phyloP scores from a whole-genome alignment of 768 basidiomycete genomes.

The Pleurotus djamor region DNA sequence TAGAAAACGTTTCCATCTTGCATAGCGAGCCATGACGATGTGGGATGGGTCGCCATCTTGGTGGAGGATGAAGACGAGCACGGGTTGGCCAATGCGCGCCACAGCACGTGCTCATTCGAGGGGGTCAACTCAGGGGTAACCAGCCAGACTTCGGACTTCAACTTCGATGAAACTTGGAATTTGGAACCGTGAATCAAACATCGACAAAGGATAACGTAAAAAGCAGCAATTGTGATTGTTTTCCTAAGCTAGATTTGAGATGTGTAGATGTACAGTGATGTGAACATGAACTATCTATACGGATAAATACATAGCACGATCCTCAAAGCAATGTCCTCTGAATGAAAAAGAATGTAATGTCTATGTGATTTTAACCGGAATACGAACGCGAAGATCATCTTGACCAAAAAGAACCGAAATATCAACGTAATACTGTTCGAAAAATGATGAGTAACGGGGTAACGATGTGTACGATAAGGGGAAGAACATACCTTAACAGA shows the following conservation, averaged over 20 bases:
- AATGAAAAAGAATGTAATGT: slow-evolving; percentile 2
- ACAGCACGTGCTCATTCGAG: no score
- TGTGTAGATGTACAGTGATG: slow-evolving; percentile 5
- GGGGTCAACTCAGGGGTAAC: no score
- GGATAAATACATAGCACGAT: slow-evolving; percentile 6
- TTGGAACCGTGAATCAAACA: no score
- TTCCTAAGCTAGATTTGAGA: neutral
- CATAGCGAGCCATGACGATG: slow-evolving; percentile 89
- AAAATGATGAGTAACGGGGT: slow-evolving; percentile 7
- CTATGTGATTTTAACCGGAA: slow-evolving; percentile 60
- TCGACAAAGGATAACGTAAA: neutral
- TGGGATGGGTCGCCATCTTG: slow-evolving; percentile 65
- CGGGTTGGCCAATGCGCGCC: neutral
- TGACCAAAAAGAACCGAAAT: slow-evolving; percentile 65
- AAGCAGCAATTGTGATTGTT: neutral
- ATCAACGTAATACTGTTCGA: slow-evolving; percentile 66
- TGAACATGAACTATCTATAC: slow-evolving; percentile 4
- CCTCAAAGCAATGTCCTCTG: slow-evolving; percentile 1
- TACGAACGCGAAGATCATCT: slow-evolving; percentile 58
- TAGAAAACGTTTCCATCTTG: slow-evolving; percentile 87
- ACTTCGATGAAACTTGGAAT: no score
- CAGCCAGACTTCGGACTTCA: no score
- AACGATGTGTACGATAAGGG: slow-evolving; percentile 6
- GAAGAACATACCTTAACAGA: slow-evolving; percentile 56
- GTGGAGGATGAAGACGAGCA: neutral